Base-by-base conservation (phyloP, 2,329 filamentous ascomycete species). In the Cladophialophora immunda region DNA sequence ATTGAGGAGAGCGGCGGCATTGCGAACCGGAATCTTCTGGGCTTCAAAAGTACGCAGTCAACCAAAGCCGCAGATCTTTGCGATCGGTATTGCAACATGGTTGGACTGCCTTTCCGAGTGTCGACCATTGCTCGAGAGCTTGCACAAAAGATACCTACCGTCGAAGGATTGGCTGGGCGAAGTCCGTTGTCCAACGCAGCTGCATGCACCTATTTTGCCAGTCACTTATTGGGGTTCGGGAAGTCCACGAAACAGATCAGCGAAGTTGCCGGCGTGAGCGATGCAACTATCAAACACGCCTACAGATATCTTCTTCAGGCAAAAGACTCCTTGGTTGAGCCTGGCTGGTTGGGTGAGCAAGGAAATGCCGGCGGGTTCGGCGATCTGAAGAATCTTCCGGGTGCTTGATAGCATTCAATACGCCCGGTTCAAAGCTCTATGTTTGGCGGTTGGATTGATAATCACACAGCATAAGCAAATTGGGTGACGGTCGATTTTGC, bases 191-290 rank as follows among this genome's bases (percentile, higher is more conserved):
- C 94, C 1, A 93, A 96, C 68, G 94, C 96, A 6, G 94, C 94
- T 19, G 94, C 95, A 34, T 97, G 93, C 78, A 97, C 99, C 78
- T 99, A 95, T 84, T 95, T 98, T 89, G 92, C 94, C 3, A 93
- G 92, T 32, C 89, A 94, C 75, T 85, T 98, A 41, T 90, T 97
- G 82, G 92, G 90, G 64, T 87, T 95, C 72, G 84, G 88, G 22
- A 92, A 91, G 74, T 84, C 87, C 6, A 91, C 93, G n/a, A 94
- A 94, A 78, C 91, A 96, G 68, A 97, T 99, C 73, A 92, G 93
- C 4, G 79, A 81, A 27, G 90, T 95, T 19, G 93, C 92, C 0
- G 92, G 93, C 71, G 95, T 99, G 30, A 97, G 93, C 77, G 96
- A 99, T 76, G 94, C 95, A 63, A 99, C 95, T 0, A 97, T 99